Evolutionary conservation across 352 stramenopile genomes (phyloP).

Genomic region (Phytophthora pistaciae): DNA sequence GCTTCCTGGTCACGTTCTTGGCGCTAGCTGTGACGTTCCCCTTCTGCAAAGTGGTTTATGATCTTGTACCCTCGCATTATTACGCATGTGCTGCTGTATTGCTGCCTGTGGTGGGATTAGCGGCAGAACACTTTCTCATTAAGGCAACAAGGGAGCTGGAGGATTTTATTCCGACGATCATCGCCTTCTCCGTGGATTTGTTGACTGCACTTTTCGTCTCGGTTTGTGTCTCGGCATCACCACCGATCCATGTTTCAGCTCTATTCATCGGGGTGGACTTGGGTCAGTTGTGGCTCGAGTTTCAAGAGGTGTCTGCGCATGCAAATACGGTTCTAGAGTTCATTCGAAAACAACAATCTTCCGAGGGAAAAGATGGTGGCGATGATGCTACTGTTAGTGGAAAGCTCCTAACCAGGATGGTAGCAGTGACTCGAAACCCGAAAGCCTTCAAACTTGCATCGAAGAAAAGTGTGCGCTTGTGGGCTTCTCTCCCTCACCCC

Average conservation of each 20-base stretch:
- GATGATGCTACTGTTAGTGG: background rate
- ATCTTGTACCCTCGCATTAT: background rate
- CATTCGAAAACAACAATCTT: background rate
- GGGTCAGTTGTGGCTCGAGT: background rate
- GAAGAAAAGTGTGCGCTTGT: background rate
- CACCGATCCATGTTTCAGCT: background rate
- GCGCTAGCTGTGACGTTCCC: too few species aligned
- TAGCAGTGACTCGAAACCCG: background rate
- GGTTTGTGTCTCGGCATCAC: background rate
- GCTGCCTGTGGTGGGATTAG: background rate
- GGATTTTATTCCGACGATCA: background rate
- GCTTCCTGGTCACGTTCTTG: too few species aligned
- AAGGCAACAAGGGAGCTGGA: background rate
- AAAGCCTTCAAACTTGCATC: background rate
- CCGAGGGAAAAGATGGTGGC: background rate
- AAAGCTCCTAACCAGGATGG: background rate
- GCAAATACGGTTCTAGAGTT: background rate
- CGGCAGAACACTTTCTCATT: background rate
- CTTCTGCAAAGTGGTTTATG: background rate
- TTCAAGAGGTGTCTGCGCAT: background rate
- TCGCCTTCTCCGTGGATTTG: background rate
- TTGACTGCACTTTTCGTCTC: background rate
- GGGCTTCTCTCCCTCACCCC: background rate
- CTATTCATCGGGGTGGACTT: background rate
- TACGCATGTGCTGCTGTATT: background rate